phyloP scores from a whole-genome alignment of 1,284 basidiomycete genomes.

The Schizophyllum commune region DNA sequence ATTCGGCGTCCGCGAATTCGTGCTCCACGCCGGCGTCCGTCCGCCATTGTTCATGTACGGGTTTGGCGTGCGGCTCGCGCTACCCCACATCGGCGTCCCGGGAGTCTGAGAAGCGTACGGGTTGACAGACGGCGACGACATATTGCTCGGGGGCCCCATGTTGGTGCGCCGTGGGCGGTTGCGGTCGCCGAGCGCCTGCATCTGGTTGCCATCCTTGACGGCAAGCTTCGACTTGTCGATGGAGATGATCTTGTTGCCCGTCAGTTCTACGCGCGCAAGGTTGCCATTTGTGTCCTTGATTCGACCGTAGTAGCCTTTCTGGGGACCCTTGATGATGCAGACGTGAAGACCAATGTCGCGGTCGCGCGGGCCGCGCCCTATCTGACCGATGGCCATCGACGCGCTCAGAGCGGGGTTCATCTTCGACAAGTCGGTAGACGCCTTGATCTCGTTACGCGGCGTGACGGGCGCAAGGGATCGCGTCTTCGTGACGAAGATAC shows the following conservation, averaged over 20 bases:
- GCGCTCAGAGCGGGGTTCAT: conserved; percentile 80
- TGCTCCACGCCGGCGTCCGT: conserved; percentile 58
- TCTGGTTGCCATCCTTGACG: conserved; percentile 52
- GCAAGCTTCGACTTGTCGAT: conserved; percentile 79
- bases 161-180: neutral
- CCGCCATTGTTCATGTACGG: conserved; percentile 46
- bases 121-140: neutral
- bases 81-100: conserved; percentile 31
- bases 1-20: conserved; percentile 61
- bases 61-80: conserved; percentile 45
- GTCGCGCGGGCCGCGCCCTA: conserved; percentile 71
- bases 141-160: neutral
- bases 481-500: conserved; percentile 87
- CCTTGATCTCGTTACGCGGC: conserved; percentile 41
- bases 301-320: conserved; percentile 88
- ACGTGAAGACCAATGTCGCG: conserved; percentile 79
- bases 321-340: conserved; percentile 78
- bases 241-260: conserved; percentile 85
- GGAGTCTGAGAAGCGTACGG: neutral
- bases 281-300: conserved; percentile 95
- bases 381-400: conserved; percentile 46
- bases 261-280: conserved; percentile 86
- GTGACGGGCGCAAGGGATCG: conserved; percentile 47
- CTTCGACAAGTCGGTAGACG: conserved; percentile 73
- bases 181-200: neutral